Conservation (phyloP, 176 grass and related monocot species). For the Leersia perrieri region DNA sequence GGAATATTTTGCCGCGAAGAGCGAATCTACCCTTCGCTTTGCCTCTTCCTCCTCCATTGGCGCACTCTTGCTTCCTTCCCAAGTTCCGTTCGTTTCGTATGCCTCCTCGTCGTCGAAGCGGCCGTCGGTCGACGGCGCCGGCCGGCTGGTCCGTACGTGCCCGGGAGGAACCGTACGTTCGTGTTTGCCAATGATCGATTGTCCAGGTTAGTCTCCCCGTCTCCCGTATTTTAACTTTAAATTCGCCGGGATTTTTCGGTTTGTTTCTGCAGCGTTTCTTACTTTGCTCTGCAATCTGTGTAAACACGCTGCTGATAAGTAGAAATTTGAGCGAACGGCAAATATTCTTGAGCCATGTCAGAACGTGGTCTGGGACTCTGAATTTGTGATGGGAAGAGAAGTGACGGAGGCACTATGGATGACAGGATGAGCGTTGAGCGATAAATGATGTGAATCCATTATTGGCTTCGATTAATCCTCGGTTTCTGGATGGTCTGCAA, state of each 20-base stretch:
- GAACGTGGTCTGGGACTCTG: too few species aligned
- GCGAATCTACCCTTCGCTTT: constrained; percentile 35
- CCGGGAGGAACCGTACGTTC: background rate
- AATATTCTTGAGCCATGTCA: too few species aligned
- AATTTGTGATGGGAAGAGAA: too few species aligned
- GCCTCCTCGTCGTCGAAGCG: background rate
- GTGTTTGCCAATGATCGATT: background rate
- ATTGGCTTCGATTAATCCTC: too few species aligned
- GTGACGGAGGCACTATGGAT: too few species aligned
- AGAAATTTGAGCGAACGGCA: too few species aligned
- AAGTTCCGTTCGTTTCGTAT: background rate
- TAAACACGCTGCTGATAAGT: too few species aligned
- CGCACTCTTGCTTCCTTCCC: background rate
- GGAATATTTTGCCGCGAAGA: constrained; percentile 38
- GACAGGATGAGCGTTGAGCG: too few species aligned
- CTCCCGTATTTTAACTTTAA: too few species aligned
- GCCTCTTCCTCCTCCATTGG: background rate
- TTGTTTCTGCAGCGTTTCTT: background rate
- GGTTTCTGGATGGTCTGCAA: too few species aligned
- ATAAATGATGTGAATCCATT: too few species aligned
- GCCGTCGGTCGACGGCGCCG: background rate
- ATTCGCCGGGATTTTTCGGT: background rate
- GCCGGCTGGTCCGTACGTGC: background rate
- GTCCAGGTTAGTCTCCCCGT: constrained; percentile 13
- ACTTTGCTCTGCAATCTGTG: background rate